A percentile compares a stretch with the other conserved stretches of the same genome.
Conservation (phyloP, 441 rosid genomes). For the Bruguiera hainesii region DNA sequence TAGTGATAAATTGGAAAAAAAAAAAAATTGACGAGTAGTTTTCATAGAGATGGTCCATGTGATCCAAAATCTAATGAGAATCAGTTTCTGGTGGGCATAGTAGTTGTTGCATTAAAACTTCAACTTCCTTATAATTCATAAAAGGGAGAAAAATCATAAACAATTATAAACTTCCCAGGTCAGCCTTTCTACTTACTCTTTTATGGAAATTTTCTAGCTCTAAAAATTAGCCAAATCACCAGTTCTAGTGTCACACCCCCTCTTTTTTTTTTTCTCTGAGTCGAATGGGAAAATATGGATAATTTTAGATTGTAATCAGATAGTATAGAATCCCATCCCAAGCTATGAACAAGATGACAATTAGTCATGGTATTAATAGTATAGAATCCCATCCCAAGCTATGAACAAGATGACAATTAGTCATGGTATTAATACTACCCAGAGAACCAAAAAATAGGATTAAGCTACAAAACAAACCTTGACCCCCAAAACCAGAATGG, state of each 20-base stretch:
- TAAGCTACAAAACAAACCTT: slow-evolving; percentile 39
- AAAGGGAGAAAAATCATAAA: too few relatives aligned
- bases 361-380: too few relatives aligned
- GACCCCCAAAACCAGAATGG: slow-evolving; percentile 75
- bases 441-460: slow-evolving; percentile 8
- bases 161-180: too few relatives aligned
- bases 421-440: slow-evolving; percentile 12
- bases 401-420: neutral
- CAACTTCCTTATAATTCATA: too few relatives aligned
- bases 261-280: slow-evolving; percentile 68
- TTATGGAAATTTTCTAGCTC: neutral
- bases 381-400: slow-evolving; percentile 15
- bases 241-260: slow-evolving; percentile 76
- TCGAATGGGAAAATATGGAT: slow-evolving; percentile 89
- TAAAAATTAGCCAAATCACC: slow-evolving; percentile 38
- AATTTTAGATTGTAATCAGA: slow-evolving; percentile 47
- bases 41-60: too few relatives aligned
- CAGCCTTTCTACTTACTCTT: too few relatives aligned
- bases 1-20: too few relatives aligned
- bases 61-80: too few relatives aligned
- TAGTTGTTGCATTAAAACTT: too few relatives aligned
- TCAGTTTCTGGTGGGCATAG: too few relatives aligned
- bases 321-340: slow-evolving; percentile 80
- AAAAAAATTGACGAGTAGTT: too few relatives aligned
- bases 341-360: slow-evolving; percentile 41